Evolutionary conservation across 768 basidiomycete species (phyloP), one percentile per base, ranked within the genome.

Genomic region (Suillus bovinus): DNA sequence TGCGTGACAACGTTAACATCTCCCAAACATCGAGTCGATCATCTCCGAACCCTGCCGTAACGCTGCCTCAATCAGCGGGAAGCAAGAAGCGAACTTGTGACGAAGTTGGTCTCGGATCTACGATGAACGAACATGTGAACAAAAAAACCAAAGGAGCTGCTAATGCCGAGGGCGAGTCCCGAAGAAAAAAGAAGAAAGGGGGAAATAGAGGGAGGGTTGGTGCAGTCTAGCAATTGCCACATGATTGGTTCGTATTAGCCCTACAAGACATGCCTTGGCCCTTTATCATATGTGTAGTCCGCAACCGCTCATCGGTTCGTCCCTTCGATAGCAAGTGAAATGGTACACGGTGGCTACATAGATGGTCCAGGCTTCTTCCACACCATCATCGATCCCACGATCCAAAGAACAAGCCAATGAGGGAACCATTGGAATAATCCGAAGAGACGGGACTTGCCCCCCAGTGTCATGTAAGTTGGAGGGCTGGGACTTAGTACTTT

Each of bases 381-480:
- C 10, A 56, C 38, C 38, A 39, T 24, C 38, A 20, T 17, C 16
- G 24, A 56, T 29, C 55, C 55, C 60, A 73, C 67, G 17, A n/a
- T 2, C 1, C 44, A 64, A 34, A 74, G 67, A 29, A 53, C 68
- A 41, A 54, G 74, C 29, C 67, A 66, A 22, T 67, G 66, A 2
- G 73, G 73, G 3, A 76, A 44, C 64, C 73, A 74, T 42, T 66
- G 68, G 0, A 56, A 59, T 16, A 70, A 10, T 31, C 63, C 69
- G 39, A 67, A 66, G 22, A 27, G 7, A 29, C 62, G 63, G 7
- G 84, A 71, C 42, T 76, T 68, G 4, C 78, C 76, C 8, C 89
- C 89, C 4, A 82, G 65, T 1, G 80, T 77, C 69, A 84, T 68
- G 68, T 86, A 88, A 1, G 74, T 61, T 3, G 85, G 83, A 4